These are phyloP conservation scores for Triglochin maritima DNA, from an alignment of 106 monocot genomes.

Conservation along the genomic window DNA sequence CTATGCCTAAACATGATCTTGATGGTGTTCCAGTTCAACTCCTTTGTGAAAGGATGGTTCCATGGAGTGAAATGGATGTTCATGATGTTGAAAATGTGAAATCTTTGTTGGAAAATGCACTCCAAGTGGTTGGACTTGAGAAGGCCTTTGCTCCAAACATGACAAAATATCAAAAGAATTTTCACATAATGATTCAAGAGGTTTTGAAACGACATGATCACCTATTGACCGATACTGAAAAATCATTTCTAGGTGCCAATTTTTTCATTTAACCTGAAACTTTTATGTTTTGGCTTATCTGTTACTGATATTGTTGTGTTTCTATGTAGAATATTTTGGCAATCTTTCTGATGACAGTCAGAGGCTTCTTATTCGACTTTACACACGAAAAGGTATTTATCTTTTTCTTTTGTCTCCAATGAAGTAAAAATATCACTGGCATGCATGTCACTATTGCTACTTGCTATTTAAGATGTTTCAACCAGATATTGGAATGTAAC, in stretches of 20 bases:
- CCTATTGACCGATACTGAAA: constrained; percentile 55
- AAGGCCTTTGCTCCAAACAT: constrained; percentile 23
- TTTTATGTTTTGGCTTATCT: background rate
- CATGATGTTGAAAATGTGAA: constrained; percentile 16
- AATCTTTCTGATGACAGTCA: constrained; percentile 65
- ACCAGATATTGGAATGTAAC: no score
- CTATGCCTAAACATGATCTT: constrained; percentile 32
- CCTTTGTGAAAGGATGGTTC: constrained; percentile 24
- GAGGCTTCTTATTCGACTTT: constrained; percentile 73
- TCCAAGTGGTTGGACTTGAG: constrained; percentile 21
- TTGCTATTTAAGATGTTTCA: no score
- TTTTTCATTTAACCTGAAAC: constrained; percentile 1
- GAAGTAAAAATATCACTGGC: no score
- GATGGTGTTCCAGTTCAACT: constrained; percentile 56
- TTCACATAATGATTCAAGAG: constrained; percentile 62
- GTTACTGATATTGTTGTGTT: background rate
- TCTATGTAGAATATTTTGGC: constrained; percentile 43
- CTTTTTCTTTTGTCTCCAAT: background rate
- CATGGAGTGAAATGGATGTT: constrained; percentile 10
- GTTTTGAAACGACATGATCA: constrained; percentile 56
- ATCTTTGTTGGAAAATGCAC: constrained; percentile 42
- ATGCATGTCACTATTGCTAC: no score
- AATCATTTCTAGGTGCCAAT: constrained; percentile 52
- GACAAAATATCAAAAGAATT: constrained; percentile 69
- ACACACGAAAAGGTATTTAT: constrained; percentile 74